Base-by-base conservation (phyloP, 2,329 filamentous ascomycete genomes). In the Beauveria sp. region DNA sequence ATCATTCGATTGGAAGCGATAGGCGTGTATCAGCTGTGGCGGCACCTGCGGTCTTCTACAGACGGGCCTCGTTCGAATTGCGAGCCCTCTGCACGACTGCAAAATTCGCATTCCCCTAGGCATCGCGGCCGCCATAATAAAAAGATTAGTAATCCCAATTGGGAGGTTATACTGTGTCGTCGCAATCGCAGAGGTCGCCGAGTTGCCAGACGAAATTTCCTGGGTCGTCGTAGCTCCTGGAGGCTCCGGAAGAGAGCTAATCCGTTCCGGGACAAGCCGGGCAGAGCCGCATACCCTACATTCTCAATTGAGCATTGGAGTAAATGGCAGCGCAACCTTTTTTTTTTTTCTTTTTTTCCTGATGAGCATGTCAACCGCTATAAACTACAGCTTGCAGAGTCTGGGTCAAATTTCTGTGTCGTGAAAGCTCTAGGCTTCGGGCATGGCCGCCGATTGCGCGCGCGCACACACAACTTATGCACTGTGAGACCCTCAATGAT, bases 1-100 rank as follows among this genome's bases (percentile, higher is more conserved):
- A 67, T 75, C 72, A 64, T 68, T 72, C 53, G 73, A 71, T 63
- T 74, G 72, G 61, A 67, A 66, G 66, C 68, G 67, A 38, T 55
- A 42, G 10, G 30, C 34, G 30, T 52, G 58, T 24, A 52, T 34
- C 24, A 61, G 28, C 30, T 42, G 46, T n/a, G 40, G 22, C 10
- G 55, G 18, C 24, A 34, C 34, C 24, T 55, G 58, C 8, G 58
- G 43, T 22, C 51, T 47, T 34, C 22, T 50, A 45, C 51, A 61
- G 8, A 24, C 42, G 7, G 30, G 43, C 51, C 5, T 46, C 28
- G 51, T 1, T 7, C 51, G 58, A 10, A 42, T 22, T 16, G 69
- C 70, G 55, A 75, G 66, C 67, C 68, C 66, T 68, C 70, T 70
- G 61, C 73, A 74, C 65, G 68, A 50, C 1, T 55, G 58, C 34